These are phyloP conservation scores for Coffea humblotiana DNA, from an alignment of 305 asterid species.

Conservation along the genomic window DNA sequence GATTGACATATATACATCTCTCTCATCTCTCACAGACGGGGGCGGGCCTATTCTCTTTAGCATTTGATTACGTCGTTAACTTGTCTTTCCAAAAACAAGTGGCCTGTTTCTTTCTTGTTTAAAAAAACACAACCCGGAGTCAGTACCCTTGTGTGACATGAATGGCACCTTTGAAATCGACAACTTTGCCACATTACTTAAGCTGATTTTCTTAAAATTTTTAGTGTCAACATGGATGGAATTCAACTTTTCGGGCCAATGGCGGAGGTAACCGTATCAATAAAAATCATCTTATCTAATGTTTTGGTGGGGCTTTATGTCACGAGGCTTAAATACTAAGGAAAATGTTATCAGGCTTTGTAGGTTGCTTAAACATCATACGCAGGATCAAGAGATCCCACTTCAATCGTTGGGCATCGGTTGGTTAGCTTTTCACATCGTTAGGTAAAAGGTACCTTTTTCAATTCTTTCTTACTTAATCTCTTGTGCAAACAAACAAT, in stretches of 20 bases:
- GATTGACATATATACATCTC: conserved; percentile 24
- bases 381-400: conserved; percentile 43
- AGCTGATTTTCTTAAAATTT: conserved; percentile 10
- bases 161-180: conserved; percentile 59
- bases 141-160: conserved; percentile 41
- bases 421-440: conserved; percentile 72
- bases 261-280: conserved; percentile 31
- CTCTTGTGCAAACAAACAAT: conserved; percentile 34
- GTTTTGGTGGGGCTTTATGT: conserved; percentile 56
- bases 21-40: background rate
- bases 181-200: conserved; percentile 29
- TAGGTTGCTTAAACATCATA: conserved; percentile 49
- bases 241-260: conserved; percentile 73
- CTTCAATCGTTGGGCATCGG: conserved; percentile 40
- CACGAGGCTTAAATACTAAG: conserved; percentile 59
- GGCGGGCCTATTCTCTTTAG: conserved; percentile 2
- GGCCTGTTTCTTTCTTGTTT: conserved; percentile 32
- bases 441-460: conserved; percentile 74
- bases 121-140: conserved; percentile 24
- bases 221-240: conserved; percentile 25
- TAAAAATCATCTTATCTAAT: conserved; percentile 21
- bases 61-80: conserved; percentile 14
- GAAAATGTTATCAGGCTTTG: conserved; percentile 27
- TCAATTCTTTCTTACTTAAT: conserved; percentile 30
- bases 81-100: conserved; percentile 24